Evolutionary conservation across 768 basidiomycete species (phyloP), one percentile per base, ranked within the genome.

Genomic region (Boletus edulis): DNA sequence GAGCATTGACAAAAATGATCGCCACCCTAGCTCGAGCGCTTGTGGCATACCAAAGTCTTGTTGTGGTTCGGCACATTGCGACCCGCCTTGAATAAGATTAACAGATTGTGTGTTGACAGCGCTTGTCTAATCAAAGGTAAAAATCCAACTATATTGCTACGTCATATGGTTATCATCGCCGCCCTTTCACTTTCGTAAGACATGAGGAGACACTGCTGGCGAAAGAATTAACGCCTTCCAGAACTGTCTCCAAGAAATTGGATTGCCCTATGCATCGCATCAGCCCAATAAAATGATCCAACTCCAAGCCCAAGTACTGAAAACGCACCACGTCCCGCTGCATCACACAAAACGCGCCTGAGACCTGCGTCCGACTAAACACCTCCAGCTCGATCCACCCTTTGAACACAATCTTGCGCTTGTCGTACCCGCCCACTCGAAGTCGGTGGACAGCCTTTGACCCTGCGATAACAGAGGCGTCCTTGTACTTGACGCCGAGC

Each of bases 321-420:
- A 32, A 34, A 76, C 80, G 46, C 57, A 87, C 88, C 70, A 80
- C 77, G 57, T 90, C 87, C 50, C 87, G 75, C 56, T 78, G 75
- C 85, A 91, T 86, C 5, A 89, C 65, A 51, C 85, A 84, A 65
- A 89, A 89, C 47, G 83, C 83, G 1, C 86, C 85, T 11, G 77
- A 72, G 2, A 64, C 61, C 1, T 77, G 81, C 8, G 69, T 65
- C 62, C 79, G 76, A 14, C 55, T 72, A 61, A 87, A 91, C 22
- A 69, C 62, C 67, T 94, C 89, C 6, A 91, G 73, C 47, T 83
- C 80, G 5, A 91, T 78, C 84, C 85, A 88, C 4, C 91, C 91
- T 61, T 86, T 90, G 72, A 82, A 87, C 58, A 74, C 62, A 52
- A 84, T 75, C 61, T 80, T 85, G 49, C 91, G 75, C 41, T 70